Percentiles rank a stretch among this genome's conserved stretches.
phyloP scores from a whole-genome alignment of 331 rosid genomes.

The Cydonia oblonga region DNA sequence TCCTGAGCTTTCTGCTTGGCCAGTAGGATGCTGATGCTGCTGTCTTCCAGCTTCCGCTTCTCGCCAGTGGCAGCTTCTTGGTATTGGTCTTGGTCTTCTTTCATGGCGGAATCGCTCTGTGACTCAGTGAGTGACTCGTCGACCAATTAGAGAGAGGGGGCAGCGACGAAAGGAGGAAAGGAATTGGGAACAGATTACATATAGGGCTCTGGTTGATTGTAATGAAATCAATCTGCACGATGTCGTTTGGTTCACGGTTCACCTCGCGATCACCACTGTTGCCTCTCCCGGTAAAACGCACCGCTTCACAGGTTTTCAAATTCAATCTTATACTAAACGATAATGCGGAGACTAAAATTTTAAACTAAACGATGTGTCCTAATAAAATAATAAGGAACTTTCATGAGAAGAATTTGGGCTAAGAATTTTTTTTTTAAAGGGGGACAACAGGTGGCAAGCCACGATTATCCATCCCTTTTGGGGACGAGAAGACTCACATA shows the following conservation, averaged over 20 bases:
- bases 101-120: constrained; percentile 23
- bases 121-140: constrained; percentile 6
- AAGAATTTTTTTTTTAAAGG: too few relatives aligned
- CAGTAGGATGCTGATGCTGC: constrained; percentile 18
- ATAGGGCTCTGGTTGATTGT: too few relatives aligned
- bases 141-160: not conserved
- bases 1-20: constrained; percentile 44
- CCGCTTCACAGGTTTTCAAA: not conserved
- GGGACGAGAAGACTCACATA: too few relatives aligned
- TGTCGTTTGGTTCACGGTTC: not conserved
- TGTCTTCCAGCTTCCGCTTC: constrained; percentile 41
- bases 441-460: too few relatives aligned
- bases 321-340: too few relatives aligned
- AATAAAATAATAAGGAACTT: too few relatives aligned
- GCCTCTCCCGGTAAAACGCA: not conserved
- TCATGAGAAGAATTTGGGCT: too few relatives aligned
- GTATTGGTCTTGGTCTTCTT: constrained; percentile 16
- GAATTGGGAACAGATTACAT: not conserved
- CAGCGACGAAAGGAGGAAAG: constrained; percentile 5
- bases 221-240: too few relatives aligned
- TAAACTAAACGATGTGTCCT: too few relatives aligned
- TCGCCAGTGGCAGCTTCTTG: constrained; percentile 1
- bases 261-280: not conserved
- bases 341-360: too few relatives aligned
- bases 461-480: too few relatives aligned